phyloP scores from a whole-genome alignment of 1,284 basidiomycete genomes.

The Agroathelia rolfsii region DNA sequence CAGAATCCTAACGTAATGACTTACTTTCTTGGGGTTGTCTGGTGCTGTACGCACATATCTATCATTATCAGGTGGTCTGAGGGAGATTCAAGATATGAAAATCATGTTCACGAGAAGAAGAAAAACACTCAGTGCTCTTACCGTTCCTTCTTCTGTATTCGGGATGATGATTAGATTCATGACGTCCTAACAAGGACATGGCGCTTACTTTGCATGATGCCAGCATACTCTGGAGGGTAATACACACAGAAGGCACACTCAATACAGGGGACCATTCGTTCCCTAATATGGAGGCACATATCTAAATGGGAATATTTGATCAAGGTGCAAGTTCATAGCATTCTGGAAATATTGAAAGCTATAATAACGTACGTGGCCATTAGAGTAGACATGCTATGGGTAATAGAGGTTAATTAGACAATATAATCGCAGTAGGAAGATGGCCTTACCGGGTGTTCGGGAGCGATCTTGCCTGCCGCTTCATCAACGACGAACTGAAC shows the following conservation, averaged over 20 bases:
- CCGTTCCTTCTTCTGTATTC: slow-evolving; percentile 61
- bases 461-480: slow-evolving; percentile 46
- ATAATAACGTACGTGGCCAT: slow-evolving; percentile 58
- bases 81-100: slow-evolving; percentile 6
- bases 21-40: slow-evolving; percentile 79
- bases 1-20: slow-evolving; percentile 12
- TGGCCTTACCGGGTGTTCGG: slow-evolving; percentile 61
- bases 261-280: slow-evolving; percentile 82
- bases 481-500: slow-evolving; percentile 70
- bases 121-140: too few relatives aligned
- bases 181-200: slow-evolving; percentile 3
- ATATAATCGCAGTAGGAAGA: slow-evolving; percentile 5
- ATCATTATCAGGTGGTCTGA: slow-evolving; percentile 70
- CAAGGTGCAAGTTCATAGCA: slow-evolving; percentile 10
- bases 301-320: slow-evolving; percentile 29
- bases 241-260: slow-evolving; percentile 67
- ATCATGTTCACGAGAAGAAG: neutral
- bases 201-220: slow-evolving; percentile 69
- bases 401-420: slow-evolving; percentile 11
- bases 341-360: slow-evolving; percentile 2
- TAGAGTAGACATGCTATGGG: slow-evolving; percentile 75
- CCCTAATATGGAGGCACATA: slow-evolving; percentile 78
- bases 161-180: slow-evolving; percentile 4
- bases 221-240: slow-evolving; percentile 81
- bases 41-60: slow-evolving; percentile 71